Conservation (phyloP, 441 rosid genomes). For the Pelargonium exstipulatum region DNA sequence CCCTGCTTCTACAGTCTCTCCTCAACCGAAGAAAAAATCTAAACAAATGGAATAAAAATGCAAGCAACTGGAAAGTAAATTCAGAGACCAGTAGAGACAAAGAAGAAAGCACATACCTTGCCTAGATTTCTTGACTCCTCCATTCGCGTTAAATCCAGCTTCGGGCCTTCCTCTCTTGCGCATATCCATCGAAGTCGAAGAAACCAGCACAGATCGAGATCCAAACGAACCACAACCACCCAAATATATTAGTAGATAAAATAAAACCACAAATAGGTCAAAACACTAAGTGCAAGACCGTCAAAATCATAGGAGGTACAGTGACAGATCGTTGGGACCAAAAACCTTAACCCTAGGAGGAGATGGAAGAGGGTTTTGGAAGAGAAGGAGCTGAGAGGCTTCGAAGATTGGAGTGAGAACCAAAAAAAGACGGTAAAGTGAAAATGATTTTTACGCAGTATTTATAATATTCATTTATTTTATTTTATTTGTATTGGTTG, state of each 20-base stretch:
- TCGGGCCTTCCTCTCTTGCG: constrained; percentile 68
- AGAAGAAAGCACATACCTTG: constrained; percentile 45
- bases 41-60: background rate
- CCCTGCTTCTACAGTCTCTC: background rate
- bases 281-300: background rate
- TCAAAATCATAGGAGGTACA: background rate
- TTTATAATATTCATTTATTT: background rate
- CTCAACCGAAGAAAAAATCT: background rate
- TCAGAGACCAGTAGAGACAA: background rate
- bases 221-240: constrained; percentile 7
- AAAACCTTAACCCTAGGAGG: constrained; percentile 28
- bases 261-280: background rate
- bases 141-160: constrained; percentile 42
- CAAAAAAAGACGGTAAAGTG: background rate
- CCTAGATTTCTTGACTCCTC: constrained; percentile 61
- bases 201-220: constrained; percentile 28
- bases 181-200: constrained; percentile 40
- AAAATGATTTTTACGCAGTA: background rate
- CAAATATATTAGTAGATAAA: background rate
- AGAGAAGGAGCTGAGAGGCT: background rate
- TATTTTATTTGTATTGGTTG: background rate
- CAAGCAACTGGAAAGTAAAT: background rate
- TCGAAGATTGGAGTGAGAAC: background rate
- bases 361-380: constrained; percentile 16
- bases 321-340: background rate